phyloP scores from a whole-genome alignment of 2,329 filamentous ascomycete species.

The Hypoxylon sp. region DNA sequence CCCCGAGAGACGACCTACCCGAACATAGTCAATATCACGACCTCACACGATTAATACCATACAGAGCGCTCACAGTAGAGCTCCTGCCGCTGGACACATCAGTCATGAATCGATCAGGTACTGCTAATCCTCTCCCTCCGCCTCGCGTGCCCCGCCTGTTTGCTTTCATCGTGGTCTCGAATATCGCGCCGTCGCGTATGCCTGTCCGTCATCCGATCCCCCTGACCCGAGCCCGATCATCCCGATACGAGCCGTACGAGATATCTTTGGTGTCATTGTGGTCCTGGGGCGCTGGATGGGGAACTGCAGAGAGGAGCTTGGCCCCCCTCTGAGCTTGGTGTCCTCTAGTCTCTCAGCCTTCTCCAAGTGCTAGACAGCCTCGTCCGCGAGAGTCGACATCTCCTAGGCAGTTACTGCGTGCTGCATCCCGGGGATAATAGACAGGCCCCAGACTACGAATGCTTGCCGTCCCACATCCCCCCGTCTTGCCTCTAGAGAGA shows the following conservation, averaged over 20 bases:
- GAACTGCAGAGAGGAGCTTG: neutral
- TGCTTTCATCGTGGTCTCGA: conserved; percentile 37
- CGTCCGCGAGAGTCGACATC: conserved; percentile 12
- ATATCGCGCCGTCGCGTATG: conserved; percentile 38
- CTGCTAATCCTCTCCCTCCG: conserved; percentile 42
- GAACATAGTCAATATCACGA: conserved; percentile 19
- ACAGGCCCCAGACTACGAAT: conserved; percentile 3
- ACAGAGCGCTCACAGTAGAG: conserved; percentile 8
- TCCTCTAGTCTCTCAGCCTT: conserved; percentile 29
- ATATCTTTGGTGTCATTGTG: conserved; percentile 11
- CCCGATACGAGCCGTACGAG: conserved; percentile 23
- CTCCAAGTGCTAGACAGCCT: conserved; percentile 22
- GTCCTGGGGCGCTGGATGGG: conserved; percentile 6
- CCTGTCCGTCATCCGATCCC: conserved; percentile 18
- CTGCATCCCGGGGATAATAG: conserved; percentile 7
- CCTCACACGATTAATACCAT: neutral
- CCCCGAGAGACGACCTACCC: conserved; percentile 1
- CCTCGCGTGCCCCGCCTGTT: conserved; percentile 44
- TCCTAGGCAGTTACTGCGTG: conserved; percentile 8
- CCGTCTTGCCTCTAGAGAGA: conserved; percentile 22
- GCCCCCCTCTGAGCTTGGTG: neutral
- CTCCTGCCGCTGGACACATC: conserved; percentile 28
- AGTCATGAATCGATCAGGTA: conserved; percentile 70
- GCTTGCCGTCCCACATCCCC: conserved; percentile 2
- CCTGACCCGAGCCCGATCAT: conserved; percentile 20